phyloP scores from a whole-genome alignment of 2,329 filamentous ascomycete genomes.

The Nemania abortiva region DNA sequence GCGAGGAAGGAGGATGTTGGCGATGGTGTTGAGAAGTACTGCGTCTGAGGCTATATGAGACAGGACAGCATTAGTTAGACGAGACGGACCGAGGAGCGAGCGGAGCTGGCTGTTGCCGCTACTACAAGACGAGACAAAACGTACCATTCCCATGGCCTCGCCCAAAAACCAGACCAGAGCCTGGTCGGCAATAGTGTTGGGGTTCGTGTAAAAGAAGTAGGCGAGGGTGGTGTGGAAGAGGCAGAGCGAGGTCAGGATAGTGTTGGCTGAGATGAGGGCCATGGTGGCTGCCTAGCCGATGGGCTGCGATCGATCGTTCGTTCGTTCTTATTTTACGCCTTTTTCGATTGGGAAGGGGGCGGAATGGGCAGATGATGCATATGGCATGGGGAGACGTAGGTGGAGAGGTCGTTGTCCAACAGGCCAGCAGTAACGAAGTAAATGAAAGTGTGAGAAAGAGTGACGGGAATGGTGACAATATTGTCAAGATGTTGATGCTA shows the following conservation, averaged over 20 bases:
- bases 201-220: slow-evolving; percentile 83
- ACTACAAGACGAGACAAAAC: slow-evolving; percentile 40
- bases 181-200: slow-evolving; percentile 79
- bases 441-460: not conserved
- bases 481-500: too few relatives aligned
- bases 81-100: not conserved
- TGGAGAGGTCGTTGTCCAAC: not conserved
- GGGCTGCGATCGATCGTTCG: not conserved
- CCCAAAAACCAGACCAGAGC: slow-evolving; percentile 84
- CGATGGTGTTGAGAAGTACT: slow-evolving; percentile 75
- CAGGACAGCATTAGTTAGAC: not conserved
- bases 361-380: not conserved
- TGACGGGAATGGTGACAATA: too few relatives aligned
- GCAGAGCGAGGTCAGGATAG: slow-evolving; percentile 83
- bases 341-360: not conserved
- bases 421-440: not conserved
- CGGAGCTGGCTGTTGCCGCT: not conserved
- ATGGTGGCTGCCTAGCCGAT: slow-evolving; percentile 61
- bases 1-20: slow-evolving; percentile 81
- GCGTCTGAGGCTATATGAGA: slow-evolving; percentile 68
- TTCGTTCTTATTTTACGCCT: not conserved
- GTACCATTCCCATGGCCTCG: slow-evolving; percentile 84
- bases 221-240: slow-evolving; percentile 87
- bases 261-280: slow-evolving; percentile 83
- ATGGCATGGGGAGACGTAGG: not conserved